Conservation (phyloP, 345 rosid genomes). For the Citrus inodora region DNA sequence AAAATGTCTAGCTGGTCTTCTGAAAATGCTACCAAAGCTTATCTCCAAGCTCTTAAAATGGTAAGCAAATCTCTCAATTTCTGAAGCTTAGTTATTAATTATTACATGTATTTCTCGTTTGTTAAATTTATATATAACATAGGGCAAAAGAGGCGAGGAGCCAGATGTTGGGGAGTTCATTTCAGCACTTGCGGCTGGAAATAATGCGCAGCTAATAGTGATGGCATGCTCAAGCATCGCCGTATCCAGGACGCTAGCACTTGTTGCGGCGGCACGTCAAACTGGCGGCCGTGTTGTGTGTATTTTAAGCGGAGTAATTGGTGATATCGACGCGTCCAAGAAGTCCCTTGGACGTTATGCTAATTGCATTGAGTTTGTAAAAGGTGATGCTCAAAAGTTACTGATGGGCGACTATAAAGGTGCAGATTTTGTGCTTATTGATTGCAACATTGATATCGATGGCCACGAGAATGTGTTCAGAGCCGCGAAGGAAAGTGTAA, state of each 20-base stretch:
- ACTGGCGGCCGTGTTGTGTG: conserved; percentile 42
- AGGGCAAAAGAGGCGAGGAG: conserved; percentile 42
- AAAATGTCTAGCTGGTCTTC: conserved; percentile 47
- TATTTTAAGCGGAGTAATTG: conserved; percentile 11
- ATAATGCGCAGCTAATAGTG: conserved; percentile 50
- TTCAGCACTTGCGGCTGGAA: conserved; percentile 56
- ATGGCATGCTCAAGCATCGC: conserved; percentile 19
- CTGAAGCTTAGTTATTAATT: background rate
- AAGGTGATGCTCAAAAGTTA: conserved; percentile 34
- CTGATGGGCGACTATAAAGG: conserved; percentile 20
- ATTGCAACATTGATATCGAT: conserved; percentile 31
- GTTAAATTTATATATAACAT: background rate
- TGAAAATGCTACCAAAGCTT: conserved; percentile 61
- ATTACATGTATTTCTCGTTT: background rate
- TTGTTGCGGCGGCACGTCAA: conserved; percentile 48
- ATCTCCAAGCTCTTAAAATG: conserved; percentile 46
- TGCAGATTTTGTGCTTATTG: conserved; percentile 46
- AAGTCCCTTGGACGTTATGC: conserved; percentile 22
- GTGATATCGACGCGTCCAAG: conserved; percentile 6
- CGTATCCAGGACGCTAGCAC: conserved; percentile 24
- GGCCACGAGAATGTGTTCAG: conserved; percentile 16
- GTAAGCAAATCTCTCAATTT: conserved; percentile 13
- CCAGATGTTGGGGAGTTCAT: conserved; percentile 57
- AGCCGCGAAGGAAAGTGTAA: conserved; percentile 23
- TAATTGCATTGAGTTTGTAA: conserved; percentile 23